Evolutionary conservation across 345 rosid genomes (phyloP), one percentile per base, ranked within the genome.

Genomic region (Heritiera fomes): DNA sequence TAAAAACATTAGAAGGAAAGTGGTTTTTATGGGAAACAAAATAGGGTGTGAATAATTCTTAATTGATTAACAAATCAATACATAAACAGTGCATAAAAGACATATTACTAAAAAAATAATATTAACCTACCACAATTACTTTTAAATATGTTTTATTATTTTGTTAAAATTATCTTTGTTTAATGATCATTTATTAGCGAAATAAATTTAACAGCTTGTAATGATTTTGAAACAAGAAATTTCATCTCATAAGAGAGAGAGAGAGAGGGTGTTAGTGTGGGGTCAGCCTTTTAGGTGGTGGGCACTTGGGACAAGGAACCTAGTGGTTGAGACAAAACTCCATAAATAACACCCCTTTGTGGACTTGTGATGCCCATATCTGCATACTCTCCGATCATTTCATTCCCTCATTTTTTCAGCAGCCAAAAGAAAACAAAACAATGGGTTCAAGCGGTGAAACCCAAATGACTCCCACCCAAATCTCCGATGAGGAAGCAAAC

Each of bases 381-480:
- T 4, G 32, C 75, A 8, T 12, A 17, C 75, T 50, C 59, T 3
- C 13, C 59, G 30, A 12, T 45, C 28, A 23, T 23, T 23, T 23
- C 28, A 23, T 23, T 23, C 28, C 28, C 0, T 23, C 28, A 23
- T 41, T 41, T 41, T 41, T 50, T 64, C 85, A 14, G 45, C 76
- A 58, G 34, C 46, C 38, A 30, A 2, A 2, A 23, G 30, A 6
- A 20, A 64, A 82, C n/a, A 53, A 7, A 53, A 13, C 73, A 41
- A 92, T 93, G 98, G 94, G 90, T 17, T 90, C 97, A 64, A 81
- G 84, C 32, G 82, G 80, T 0, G 98, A 91, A 84, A 89, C 91
- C 75, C 94, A 93, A 75, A 78, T 95, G 85, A 89, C 93, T 17
- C 93, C 97, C 12, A 79, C 90, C 46, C 87, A 86, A 55, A 87